Evolutionary conservation across 2,329 filamentous ascomycete genomes (phyloP).

Genomic region (Epicoccum sorghinum): DNA sequence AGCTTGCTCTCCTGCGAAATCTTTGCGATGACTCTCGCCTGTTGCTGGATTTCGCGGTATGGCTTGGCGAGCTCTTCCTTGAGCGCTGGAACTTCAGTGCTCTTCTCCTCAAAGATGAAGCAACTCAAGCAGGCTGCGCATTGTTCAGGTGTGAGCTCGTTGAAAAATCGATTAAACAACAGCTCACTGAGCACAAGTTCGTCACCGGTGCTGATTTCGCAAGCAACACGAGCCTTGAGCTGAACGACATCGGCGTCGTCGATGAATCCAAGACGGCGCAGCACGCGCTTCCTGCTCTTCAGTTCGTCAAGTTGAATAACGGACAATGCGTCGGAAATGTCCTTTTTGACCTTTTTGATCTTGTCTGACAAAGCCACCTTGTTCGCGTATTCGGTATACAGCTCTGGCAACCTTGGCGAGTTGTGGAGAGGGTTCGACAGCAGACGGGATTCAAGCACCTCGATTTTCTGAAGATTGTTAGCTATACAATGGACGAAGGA

Average conservation of each 20-base stretch:
- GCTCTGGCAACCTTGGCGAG: conserved; percentile 78
- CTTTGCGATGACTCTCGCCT: conserved; percentile 88
- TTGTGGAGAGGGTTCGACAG: conserved; percentile 90
- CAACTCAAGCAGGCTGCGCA: conserved; percentile 86
- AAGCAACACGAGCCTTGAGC: conserved; percentile 95
- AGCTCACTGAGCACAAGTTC: conserved; percentile 92
- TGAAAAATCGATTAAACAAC: conserved; percentile 97
- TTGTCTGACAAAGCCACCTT: conserved; percentile 78
- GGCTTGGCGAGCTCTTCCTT: conserved; percentile 87
- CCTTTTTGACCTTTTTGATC: conserved; percentile 88
- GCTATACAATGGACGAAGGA: background rate
- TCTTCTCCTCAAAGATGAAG: conserved; percentile 98
- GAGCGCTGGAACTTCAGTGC: conserved; percentile 72
- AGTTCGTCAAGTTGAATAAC: conserved; percentile 95
- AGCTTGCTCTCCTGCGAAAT: conserved; percentile 95
- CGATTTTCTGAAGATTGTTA: conserved; percentile 74
- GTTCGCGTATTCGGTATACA: conserved; percentile 84
- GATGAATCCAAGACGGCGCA: conserved; percentile 93
- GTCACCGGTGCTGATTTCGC: conserved; percentile 96
- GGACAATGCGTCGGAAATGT: conserved; percentile 82
- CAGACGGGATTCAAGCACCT: conserved; percentile 90
- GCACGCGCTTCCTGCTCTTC: conserved; percentile 92
- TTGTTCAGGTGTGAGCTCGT: conserved; percentile 86
- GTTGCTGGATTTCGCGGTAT: conserved; percentile 82
- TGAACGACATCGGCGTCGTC: conserved; percentile 95